phyloP scores from a whole-genome alignment of 441 rosid species.

The Viola pubescens region DNA sequence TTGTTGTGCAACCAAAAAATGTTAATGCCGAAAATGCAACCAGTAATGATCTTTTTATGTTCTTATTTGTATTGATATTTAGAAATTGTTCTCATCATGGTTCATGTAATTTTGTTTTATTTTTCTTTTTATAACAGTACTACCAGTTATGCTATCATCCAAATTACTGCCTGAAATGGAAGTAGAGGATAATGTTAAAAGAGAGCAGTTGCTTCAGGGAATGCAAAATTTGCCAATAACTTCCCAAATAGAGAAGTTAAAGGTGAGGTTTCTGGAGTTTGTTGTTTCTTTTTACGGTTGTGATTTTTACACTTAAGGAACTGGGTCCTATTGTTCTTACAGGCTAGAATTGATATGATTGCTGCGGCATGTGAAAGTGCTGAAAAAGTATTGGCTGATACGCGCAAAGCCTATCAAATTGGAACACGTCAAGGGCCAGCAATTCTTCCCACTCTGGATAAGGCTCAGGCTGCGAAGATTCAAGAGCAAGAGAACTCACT shows the following conservation, averaged over 20 bases:
- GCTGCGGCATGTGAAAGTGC: conserved; percentile 94
- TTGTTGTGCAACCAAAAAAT: conserved; percentile 82
- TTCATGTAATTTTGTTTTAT: background rate
- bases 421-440: conserved; percentile 81
- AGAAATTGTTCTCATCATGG: too few species aligned
- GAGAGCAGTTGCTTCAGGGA: conserved; percentile 84
- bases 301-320: conserved; percentile 3
- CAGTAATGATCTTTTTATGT: conserved; percentile 31
- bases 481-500: conserved; percentile 78
- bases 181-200: conserved; percentile 66
- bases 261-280: conserved; percentile 32
- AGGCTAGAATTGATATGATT: conserved; percentile 84
- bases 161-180: conserved; percentile 95
- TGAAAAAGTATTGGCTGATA: conserved; percentile 72
- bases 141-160: conserved; percentile 94
- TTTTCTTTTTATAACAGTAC: conserved; percentile 36
- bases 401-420: conserved; percentile 79
- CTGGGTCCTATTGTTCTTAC: conserved; percentile 20
- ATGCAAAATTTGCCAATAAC: conserved; percentile 68
- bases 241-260: conserved; percentile 73
- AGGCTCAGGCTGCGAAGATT: conserved; percentile 82
- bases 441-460: conserved; percentile 77
- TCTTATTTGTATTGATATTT: too few species aligned
- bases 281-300: background rate
- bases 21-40: conserved; percentile 81